Evolutionary conservation across 2,329 filamentous ascomycete genomes (phyloP).

Genomic region (Gliomastix tumulicola): DNA sequence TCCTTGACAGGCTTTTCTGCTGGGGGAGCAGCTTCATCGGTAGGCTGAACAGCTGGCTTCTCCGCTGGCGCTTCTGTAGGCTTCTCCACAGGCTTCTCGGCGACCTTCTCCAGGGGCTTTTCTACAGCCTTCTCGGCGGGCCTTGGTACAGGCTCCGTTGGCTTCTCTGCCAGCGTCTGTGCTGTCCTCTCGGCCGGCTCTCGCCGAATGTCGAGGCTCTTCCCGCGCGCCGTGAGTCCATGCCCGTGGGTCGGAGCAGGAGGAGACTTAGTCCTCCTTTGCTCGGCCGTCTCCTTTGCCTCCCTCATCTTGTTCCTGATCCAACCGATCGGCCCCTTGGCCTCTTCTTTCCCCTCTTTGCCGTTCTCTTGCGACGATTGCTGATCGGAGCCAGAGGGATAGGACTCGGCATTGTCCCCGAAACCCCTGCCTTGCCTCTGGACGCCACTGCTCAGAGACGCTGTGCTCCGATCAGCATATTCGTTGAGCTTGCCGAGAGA

Average conservation of each 20-base stretch:
- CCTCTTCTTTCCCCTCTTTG: slow-evolving; percentile 37
- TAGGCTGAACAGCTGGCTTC: neutral
- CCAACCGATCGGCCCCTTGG: slow-evolving; percentile 48
- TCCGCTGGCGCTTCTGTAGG: neutral
- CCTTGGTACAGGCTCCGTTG: neutral
- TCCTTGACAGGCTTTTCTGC: neutral
- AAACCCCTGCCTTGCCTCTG: slow-evolving; percentile 40
- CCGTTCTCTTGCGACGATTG: too few relatives aligned
- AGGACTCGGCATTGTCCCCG: slow-evolving; percentile 43
- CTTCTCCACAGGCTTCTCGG: neutral
- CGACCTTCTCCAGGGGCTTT: neutral
- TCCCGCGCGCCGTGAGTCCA: slow-evolving; percentile 29
- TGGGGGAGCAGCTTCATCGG: too few relatives aligned
- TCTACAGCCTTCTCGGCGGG: neutral
- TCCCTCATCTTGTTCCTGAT: slow-evolving; percentile 55
- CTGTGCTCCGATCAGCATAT: slow-evolving; percentile 58
- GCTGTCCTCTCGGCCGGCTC: slow-evolving; percentile 17
- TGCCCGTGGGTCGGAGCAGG: slow-evolving; percentile 20
- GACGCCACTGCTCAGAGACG: slow-evolving; percentile 59
- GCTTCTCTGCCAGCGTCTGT: neutral
- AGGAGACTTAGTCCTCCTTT: slow-evolving; percentile 49
- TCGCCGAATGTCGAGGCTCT: slow-evolving; percentile 40
- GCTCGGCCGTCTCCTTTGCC: slow-evolving; percentile 48
- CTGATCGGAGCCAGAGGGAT: slow-evolving; percentile 11
- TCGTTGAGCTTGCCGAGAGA: slow-evolving; percentile 52